Evolutionary conservation across 441 rosid genomes (phyloP).

Genomic region (Kokia cookei): DNA sequence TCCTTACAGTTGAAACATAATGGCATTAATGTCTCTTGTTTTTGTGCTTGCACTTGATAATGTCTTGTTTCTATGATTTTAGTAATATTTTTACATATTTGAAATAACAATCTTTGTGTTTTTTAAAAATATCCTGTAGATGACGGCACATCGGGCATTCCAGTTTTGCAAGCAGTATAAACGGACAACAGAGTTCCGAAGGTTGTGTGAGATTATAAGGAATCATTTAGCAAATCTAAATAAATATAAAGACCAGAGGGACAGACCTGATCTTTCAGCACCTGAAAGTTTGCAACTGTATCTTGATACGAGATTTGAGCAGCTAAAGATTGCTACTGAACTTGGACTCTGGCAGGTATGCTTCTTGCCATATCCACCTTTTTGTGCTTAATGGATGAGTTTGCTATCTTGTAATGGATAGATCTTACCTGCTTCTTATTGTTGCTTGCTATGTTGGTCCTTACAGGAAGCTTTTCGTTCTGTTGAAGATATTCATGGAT

Average conservation of each 20-base stretch:
- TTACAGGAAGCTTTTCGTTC: slow-evolving; percentile 98
- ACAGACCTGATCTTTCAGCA: slow-evolving; percentile 87
- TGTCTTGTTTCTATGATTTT: background rate
- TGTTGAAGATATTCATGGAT: slow-evolving; percentile 88
- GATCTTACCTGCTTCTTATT: background rate
- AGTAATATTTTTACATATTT: slow-evolving; percentile 21
- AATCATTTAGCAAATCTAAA: slow-evolving; percentile 83
- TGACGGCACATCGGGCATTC: slow-evolving; percentile 54
- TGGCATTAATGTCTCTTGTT: background rate
- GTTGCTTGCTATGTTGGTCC: slow-evolving; percentile 2
- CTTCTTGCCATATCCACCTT: background rate
- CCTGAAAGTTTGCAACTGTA: slow-evolving; percentile 95
- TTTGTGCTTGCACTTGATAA: background rate
- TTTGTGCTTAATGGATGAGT: background rate
- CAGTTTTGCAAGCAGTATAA: slow-evolving; percentile 61
- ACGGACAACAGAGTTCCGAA: slow-evolving; percentile 91
- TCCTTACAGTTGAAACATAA: background rate
- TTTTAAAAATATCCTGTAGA: slow-evolving; percentile 38
- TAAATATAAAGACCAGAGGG: slow-evolving; percentile 97
- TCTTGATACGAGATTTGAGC: slow-evolving; percentile 96
- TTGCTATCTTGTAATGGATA: background rate
- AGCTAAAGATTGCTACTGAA: slow-evolving; percentile 89
- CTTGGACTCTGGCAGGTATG: slow-evolving; percentile 94
- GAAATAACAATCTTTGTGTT: slow-evolving; percentile 1
- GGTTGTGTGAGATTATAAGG: slow-evolving; percentile 96